Evolutionary conservation across 345 rosid species (phyloP), one percentile per base, ranked within the genome.

Genomic region (Cardamine occulta): DNA sequence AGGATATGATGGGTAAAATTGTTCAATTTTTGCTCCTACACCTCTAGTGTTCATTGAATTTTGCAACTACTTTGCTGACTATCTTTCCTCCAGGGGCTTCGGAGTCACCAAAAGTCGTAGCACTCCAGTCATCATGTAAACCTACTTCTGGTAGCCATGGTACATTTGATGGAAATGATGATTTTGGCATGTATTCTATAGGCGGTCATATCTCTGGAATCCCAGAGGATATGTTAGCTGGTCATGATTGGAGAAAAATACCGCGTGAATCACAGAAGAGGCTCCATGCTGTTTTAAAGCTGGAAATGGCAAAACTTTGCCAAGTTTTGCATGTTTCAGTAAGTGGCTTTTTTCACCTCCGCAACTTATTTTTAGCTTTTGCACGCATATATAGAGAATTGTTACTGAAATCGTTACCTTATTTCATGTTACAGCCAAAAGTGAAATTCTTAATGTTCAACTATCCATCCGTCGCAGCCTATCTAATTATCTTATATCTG

Each of bases 281-380:
- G 82, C 91, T 95, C 44, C 86, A 85, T 80, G 79, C 77, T 73
- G 69, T 66, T 71, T 82, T 90, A 80, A 87, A 85, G 88, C 89
- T 82, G 47, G 83, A 83, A 67, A 82, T 89, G 35, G 82, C 84
- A 64, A 84, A 81, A 80, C 97, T 95, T 70, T 81, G 89, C 81
- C 82, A 85, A 82, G 80, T 84, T 73, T 77, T 91, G 58, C 77
- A 71, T 60, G 86, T 91, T 58, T 80, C 89, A 44, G 98, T 95
- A 83, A 79, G 88, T 69, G 44, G 51, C 69, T 18, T 71, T 79
- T 53, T 55, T 29, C 66, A 65, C 66, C 45, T 69, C 58, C 31
- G 31, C 47, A 73, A 45, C 48, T 72, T 74, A 66, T 14, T 63
- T 74, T 64, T 61, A 53, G 57, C 31, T 73, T 65, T 73, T 34